Evolutionary conservation across 768 basidiomycete species (phyloP), one percentile per base, ranked within the genome.

Genomic region (Boletus rubroflammeus): DNA sequence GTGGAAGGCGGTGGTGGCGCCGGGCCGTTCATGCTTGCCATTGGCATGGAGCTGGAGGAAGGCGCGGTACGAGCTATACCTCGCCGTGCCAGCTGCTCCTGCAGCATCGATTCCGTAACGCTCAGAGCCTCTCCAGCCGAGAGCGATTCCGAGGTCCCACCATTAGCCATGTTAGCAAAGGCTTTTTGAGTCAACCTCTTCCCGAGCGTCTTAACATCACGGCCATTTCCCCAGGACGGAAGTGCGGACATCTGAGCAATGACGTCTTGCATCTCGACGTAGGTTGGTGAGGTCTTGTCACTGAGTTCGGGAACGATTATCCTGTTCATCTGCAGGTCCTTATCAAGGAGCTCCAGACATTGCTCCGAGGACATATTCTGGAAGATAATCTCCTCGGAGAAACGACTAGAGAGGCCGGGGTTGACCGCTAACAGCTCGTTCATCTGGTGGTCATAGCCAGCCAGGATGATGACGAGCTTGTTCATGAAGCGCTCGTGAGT

Each of bases 401-500:
- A 88, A 31, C 86, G 81, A 68, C 86, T 88, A 6, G 84, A 78
- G 21, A 88, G 73, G 0, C 86, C 87, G 2, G 79, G 73, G 59
- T 88, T 88, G 56, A 83, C 77, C 0, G 72, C 60, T 57, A 88
- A 64, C 7, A 88, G 75, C 15, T 71, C 47, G 58, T 88, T 84
- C 75, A 88, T 88, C 47, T 88, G 82, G 6, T 80, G 58, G 59
- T 86, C 84, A 58, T 88, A 88, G 2, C 86, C 86, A 19, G 86
- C 86, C 14, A 88, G 74, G 52, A 88, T 81, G 62, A 88, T 81
- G 40, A 88, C 74, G 25, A 88, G 68, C 62, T 86, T 87, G 17
- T 75, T 73, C 60, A 76, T 75, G 73, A 76, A 88, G 26, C 68
- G 72, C 4, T 82, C 78, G 41, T 84, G 72, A 2, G 87, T 88